phyloP scores from a whole-genome alignment of 2,329 filamentous ascomycete species.

The Pleurostoma richardsiae region DNA sequence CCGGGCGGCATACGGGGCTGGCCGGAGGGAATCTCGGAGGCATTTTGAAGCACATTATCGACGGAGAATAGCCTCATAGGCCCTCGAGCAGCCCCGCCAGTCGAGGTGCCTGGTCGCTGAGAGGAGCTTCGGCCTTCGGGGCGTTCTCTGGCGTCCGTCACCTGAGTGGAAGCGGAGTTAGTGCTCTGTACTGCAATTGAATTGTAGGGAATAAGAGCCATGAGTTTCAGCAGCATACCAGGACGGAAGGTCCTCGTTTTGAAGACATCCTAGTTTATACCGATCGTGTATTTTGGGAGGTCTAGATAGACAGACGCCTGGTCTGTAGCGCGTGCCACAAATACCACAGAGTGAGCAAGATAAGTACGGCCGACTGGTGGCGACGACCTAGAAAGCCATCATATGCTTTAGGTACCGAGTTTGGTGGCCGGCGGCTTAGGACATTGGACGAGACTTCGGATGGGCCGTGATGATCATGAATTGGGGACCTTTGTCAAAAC shows the following conservation, averaged over 20 bases:
- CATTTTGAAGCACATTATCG: slow-evolving; percentile 91
- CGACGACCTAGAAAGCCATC: too few relatives aligned
- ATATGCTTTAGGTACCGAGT: too few relatives aligned
- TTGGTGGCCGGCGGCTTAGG: too few relatives aligned
- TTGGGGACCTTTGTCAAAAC: too few relatives aligned
- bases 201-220: slow-evolving; percentile 8
- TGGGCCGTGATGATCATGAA: too few relatives aligned
- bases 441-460: too few relatives aligned
- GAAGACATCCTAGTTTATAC: slow-evolving; percentile 15
- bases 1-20: slow-evolving; percentile 72
- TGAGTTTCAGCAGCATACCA: slow-evolving; percentile 34
- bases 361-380: too few relatives aligned
- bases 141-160: slow-evolving; percentile 53
- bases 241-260: slow-evolving; percentile 56
- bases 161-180: slow-evolving; percentile 29
- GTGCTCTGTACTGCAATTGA: slow-evolving; percentile 17
- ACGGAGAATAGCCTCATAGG: slow-evolving; percentile 78
- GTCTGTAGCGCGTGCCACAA: too few relatives aligned
- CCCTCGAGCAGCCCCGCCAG: slow-evolving; percentile 1
- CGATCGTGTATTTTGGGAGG: too few relatives aligned
- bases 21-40: slow-evolving; percentile 90
- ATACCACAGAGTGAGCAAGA: too few relatives aligned
- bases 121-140: slow-evolving; percentile 21
- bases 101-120: slow-evolving; percentile 13
- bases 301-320: too few relatives aligned